These are phyloP conservation scores for Viridothelium virens DNA, from an alignment of 495 filamentous ascomycete species.

Conservation along the genomic window DNA sequence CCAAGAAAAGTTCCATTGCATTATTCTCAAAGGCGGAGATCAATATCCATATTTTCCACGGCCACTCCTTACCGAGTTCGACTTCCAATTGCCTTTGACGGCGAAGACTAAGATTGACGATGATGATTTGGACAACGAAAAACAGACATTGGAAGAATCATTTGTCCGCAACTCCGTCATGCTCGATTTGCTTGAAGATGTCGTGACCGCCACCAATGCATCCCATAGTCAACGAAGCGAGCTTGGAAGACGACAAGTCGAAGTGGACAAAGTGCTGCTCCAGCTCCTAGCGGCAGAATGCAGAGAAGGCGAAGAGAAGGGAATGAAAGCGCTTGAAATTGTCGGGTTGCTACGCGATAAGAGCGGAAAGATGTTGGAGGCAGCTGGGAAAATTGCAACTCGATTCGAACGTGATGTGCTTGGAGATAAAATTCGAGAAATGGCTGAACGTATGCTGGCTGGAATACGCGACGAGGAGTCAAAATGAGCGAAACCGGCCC, in stretches of 20 bases:
- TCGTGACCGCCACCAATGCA: constrained; percentile 52
- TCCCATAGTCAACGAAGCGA: constrained; percentile 56
- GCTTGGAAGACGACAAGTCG: constrained; percentile 61
- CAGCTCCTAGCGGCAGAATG: constrained; percentile 88
- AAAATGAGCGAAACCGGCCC: background rate
- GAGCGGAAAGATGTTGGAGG: constrained; percentile 76
- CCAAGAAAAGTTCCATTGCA: constrained; percentile 89
- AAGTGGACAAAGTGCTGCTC: constrained; percentile 78
- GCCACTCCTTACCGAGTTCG: constrained; percentile 85
- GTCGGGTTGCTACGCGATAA: constrained; percentile 70
- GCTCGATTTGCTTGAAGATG: constrained; percentile 62
- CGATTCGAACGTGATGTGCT: constrained; percentile 68
- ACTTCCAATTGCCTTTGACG: constrained; percentile 76
- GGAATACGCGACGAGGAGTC: constrained; percentile 41
- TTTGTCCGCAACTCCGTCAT: constrained; percentile 69
- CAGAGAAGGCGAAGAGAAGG: constrained; percentile 80
- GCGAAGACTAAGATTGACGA: constrained; percentile 37
- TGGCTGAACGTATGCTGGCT: constrained; percentile 57
- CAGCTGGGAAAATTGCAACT: constrained; percentile 73
- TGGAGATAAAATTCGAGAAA: constrained; percentile 76
- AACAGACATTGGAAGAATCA: constrained; percentile 56
- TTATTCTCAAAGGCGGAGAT: constrained; percentile 94
- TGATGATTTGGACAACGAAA: constrained; percentile 34
- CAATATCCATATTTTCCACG: constrained; percentile 91
- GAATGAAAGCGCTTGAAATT: constrained; percentile 87